These are phyloP conservation scores for Malania oleifera DNA, from an alignment of 164 flowering plant genomes.

Conservation along the genomic window DNA sequence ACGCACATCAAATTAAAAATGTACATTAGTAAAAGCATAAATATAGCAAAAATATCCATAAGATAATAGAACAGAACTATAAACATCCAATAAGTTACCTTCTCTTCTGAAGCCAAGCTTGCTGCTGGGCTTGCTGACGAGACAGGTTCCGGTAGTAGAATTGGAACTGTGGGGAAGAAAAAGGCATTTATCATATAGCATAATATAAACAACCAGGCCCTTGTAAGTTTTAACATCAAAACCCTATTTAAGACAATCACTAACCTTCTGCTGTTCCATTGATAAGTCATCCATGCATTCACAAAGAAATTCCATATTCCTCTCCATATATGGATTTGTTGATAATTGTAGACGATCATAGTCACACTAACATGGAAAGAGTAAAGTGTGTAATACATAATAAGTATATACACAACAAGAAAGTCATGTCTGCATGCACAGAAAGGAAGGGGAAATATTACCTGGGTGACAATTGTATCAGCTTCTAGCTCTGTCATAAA, in stretches of 20 bases:
- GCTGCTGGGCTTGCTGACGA: slow-evolving; percentile 96
- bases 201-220: neutral
- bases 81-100: slow-evolving; percentile 36
- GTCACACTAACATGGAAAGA: slow-evolving; percentile 60
- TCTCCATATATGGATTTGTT: slow-evolving; percentile 73
- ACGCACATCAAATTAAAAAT: too few species aligned
- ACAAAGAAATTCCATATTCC: slow-evolving; percentile 84
- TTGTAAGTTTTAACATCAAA: neutral
- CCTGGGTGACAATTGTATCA: slow-evolving; percentile 87
- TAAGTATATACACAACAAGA: neutral
- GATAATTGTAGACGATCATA: slow-evolving; percentile 86
- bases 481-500: slow-evolving; percentile 91
- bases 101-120: slow-evolving; percentile 97
- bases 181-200: neutral
- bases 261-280: slow-evolving; percentile 84
- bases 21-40: neutral
- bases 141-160: slow-evolving; percentile 77
- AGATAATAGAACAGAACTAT: neutral
- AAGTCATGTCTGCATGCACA: neutral
- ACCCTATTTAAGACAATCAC: slow-evolving; percentile 8
- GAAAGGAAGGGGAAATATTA: slow-evolving; percentile 2
- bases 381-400: neutral
- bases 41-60: neutral
- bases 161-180: slow-evolving; percentile 60
- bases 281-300: slow-evolving; percentile 98